Conservation (phyloP, 2,329 filamentous ascomycete genomes). For the Xylariales sp. region DNA sequence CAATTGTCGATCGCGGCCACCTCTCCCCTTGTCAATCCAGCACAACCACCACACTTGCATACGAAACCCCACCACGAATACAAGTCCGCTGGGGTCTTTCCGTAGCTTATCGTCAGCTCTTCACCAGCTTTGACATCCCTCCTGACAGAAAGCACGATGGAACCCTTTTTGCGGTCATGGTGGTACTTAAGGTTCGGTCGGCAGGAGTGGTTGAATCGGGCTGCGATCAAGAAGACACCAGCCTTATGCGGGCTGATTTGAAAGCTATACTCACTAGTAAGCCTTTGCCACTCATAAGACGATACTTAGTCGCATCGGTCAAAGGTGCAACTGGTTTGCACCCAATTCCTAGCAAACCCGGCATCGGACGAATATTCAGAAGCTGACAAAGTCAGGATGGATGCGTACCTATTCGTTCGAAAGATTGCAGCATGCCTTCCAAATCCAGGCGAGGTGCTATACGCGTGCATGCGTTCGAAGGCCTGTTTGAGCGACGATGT, state of each 20-base stretch:
- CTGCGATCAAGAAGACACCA: conserved; percentile 45
- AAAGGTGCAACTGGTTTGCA: not conserved
- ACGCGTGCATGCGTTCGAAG: conserved; percentile 34
- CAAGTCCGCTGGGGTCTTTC: conserved; percentile 29
- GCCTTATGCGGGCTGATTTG: not conserved
- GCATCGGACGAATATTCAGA: not conserved
- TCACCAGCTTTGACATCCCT: conserved; percentile 35
- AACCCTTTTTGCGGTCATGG: conserved; percentile 29
- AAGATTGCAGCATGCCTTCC: conserved; percentile 33
- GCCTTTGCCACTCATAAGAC: too few relatives aligned
- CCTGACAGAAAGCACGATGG: conserved; percentile 37
- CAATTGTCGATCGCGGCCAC: conserved; percentile 6
- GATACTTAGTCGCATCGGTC: too few relatives aligned
- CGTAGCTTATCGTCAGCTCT: conserved; percentile 51
- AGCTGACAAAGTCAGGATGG: not conserved
- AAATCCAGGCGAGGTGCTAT: conserved; percentile 11
- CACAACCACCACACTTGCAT: conserved; percentile 46
- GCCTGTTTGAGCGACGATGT: conserved; percentile 23
- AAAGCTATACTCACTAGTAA: too few relatives aligned
- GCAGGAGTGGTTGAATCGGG: conserved; percentile 58
- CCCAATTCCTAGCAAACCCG: not conserved
- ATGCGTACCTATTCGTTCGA: conserved; percentile 42
- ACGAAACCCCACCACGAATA: conserved; percentile 46
- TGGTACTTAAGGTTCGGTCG: conserved; percentile 38
- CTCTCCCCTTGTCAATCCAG: conserved; percentile 13